phyloP scores from a whole-genome alignment of 495 filamentous ascomycete genomes.

The Xylaria venustula region DNA sequence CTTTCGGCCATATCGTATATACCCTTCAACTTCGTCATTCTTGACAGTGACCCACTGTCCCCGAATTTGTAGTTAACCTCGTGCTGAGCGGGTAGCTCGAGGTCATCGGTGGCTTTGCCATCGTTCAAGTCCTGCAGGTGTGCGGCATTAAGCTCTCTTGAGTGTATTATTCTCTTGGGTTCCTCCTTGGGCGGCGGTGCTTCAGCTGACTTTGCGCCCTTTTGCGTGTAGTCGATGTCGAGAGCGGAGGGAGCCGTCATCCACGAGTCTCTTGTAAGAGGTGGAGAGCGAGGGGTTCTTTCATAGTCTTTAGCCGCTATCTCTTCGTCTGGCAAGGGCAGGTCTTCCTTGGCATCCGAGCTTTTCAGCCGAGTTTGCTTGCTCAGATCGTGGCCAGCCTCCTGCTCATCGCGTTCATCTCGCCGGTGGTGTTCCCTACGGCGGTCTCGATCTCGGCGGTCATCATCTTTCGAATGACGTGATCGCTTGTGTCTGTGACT shows the following conservation, averaged over 20 bases:
- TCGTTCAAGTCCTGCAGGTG: constrained; percentile 62
- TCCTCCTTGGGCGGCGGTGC: constrained; percentile 58
- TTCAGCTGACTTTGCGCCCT: constrained; percentile 49
- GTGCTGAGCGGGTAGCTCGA: constrained; percentile 54
- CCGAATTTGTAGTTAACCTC: constrained; percentile 85
- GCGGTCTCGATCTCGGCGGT: constrained; percentile 36
- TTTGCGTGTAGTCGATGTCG: constrained; percentile 83
- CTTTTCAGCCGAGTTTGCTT: constrained; percentile 34
- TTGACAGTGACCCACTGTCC: constrained; percentile 85
- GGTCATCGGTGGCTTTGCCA: constrained; percentile 34
- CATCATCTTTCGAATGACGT: constrained; percentile 39
- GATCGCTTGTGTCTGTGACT: constrained; percentile 40
- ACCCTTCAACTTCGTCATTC: constrained; percentile 89
- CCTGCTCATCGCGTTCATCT: constrained; percentile 16
- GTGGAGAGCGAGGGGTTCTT: constrained; percentile 11
- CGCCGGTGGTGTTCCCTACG: constrained; percentile 30
- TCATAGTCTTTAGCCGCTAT: constrained; percentile 24
- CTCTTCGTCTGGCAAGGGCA: constrained; percentile 47
- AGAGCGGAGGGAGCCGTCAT: constrained; percentile 84
- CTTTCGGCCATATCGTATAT: constrained; percentile 81
- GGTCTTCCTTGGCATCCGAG: constrained; percentile 47
- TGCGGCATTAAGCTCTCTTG: constrained; percentile 70
- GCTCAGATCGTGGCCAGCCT: constrained; percentile 15
- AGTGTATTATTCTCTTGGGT: constrained; percentile 73
- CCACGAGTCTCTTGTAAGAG: constrained; percentile 72